Evolutionary conservation across 306 rosid species (phyloP).

Genomic region (Cicer cuneatum): DNA sequence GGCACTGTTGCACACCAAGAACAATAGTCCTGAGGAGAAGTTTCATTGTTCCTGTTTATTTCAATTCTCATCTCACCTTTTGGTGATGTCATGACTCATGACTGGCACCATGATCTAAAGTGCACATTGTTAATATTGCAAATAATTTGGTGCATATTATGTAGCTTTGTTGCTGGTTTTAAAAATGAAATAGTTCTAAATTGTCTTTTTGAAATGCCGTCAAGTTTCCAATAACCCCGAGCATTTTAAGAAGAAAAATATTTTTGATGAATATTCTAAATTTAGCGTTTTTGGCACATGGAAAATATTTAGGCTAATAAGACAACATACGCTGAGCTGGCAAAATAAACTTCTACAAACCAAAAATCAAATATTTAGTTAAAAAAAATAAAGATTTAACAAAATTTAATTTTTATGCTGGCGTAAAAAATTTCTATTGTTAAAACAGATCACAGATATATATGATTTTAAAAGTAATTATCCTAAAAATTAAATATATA

Average conservation of each 20-base stretch:
- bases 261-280: background rate
- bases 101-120: conserved; percentile 3
- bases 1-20: conserved; percentile 1
- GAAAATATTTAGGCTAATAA: background rate
- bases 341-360: background rate
- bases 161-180: conserved; percentile 20
- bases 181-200: background rate
- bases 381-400: too few relatives aligned
- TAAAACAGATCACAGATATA: too few relatives aligned
- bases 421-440: too few relatives aligned
- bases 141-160: background rate
- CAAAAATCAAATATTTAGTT: background rate
- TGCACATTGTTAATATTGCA: conserved; percentile 13
- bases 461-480: too few relatives aligned
- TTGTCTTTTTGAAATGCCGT: background rate
- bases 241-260: background rate
- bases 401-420: too few relatives aligned
- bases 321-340: background rate
- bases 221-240: background rate
- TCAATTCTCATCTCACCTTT: background rate
- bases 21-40: conserved; percentile 4
- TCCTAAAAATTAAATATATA: too few relatives aligned
- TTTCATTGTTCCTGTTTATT: background rate
- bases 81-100: conserved; percentile 18
- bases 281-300: background rate